phyloP scores from a whole-genome alignment of 2,329 filamentous ascomycete species.

The Teratosphaeria pseudoeucalypti region DNA sequence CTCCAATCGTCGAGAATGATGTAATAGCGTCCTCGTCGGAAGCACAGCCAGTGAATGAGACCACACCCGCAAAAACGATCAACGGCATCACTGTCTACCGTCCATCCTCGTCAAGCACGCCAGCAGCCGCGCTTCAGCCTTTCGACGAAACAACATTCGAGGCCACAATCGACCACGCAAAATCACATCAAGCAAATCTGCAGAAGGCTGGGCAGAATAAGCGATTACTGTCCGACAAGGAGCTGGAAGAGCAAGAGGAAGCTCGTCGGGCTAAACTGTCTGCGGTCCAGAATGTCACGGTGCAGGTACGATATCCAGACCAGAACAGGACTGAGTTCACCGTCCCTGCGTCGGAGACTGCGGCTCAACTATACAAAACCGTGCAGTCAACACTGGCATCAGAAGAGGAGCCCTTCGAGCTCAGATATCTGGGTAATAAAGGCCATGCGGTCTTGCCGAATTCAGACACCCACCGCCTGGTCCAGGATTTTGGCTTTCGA shows the following conservation, averaged over 20 bases:
- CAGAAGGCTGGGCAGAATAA: conserved; percentile 56
- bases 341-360: conserved; percentile 60
- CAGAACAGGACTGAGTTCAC: conserved; percentile 65
- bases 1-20: conserved; percentile 14
- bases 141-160: conserved; percentile 67
- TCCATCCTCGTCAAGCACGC: conserved; percentile 63
- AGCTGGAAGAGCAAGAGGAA: conserved; percentile 60
- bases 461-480: conserved; percentile 43
- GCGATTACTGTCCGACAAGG: conserved; percentile 70
- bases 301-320: conserved; percentile 83
- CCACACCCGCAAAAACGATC: conserved; percentile 10
- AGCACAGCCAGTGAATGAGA: conserved; percentile 7
- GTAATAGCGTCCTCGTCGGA: conserved; percentile 21
- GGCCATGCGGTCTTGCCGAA: conserved; percentile 23
- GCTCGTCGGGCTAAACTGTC: conserved; percentile 56
- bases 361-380: conserved; percentile 60
- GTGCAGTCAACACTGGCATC: conserved; percentile 62
- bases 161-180: conserved; percentile 65
- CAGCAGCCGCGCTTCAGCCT: conserved; percentile 57
- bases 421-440: conserved; percentile 53
- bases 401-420: conserved; percentile 53
- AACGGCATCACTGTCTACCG: conserved; percentile 50
- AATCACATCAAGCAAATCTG: conserved; percentile 61
- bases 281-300: conserved; percentile 55
- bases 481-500: conserved; percentile 60